Percentiles rank a stretch among this genome's conserved stretches.
Conservation (phyloP, 768 basidiomycete genomes). For the Lactarius deliciosus region DNA sequence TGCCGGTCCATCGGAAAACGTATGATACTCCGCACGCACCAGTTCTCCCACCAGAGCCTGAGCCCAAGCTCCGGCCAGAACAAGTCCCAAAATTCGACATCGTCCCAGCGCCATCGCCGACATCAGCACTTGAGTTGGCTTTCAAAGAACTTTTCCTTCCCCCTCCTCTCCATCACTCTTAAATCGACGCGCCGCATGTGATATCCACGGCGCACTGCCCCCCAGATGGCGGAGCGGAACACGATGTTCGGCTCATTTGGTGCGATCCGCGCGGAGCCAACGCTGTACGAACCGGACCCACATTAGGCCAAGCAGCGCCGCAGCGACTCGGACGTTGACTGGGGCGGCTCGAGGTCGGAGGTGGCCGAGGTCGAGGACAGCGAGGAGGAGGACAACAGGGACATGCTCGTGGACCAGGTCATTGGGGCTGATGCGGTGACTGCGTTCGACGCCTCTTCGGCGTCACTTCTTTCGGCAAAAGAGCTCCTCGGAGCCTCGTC, state of each 20-base stretch:
- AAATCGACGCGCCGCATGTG: constrained; percentile 32
- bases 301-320: constrained; percentile 51
- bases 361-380: constrained; percentile 16
- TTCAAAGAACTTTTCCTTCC: constrained; percentile 40
- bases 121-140: constrained; percentile 26
- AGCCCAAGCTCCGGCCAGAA: background rate
- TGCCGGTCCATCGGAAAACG: constrained; percentile 49
- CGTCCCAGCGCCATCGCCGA: background rate
- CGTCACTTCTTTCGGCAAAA: too few relatives aligned
- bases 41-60: background rate
- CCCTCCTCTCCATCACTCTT: constrained; percentile 35
- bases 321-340: constrained; percentile 68
- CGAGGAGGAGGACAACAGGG: constrained; percentile 36
- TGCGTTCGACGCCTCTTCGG: constrained; percentile 45
- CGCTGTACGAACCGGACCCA: constrained; percentile 43
- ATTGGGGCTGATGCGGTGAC: constrained; percentile 51
- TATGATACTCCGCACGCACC: background rate
- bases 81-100: background rate
- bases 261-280: constrained; percentile 54
- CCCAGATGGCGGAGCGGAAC: constrained; percentile 33
- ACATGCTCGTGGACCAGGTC: constrained; percentile 51
- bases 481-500: too few relatives aligned
- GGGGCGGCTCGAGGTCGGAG: constrained; percentile 46
- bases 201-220: constrained; percentile 24
- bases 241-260: constrained; percentile 49